Base-by-base conservation (phyloP, 768 basidiomycete species). In the Podaxis sp. region DNA sequence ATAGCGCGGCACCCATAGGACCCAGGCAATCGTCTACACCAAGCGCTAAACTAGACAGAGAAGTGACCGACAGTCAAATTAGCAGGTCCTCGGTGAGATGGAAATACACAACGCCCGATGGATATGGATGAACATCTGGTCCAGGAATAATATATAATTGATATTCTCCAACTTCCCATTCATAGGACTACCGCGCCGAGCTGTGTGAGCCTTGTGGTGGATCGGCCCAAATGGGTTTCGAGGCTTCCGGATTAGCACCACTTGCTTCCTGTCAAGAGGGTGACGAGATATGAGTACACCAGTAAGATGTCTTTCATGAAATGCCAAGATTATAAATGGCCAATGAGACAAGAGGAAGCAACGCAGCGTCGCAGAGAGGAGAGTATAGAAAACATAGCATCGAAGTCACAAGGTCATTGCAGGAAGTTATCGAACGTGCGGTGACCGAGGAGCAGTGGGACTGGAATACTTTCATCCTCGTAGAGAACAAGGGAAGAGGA, bases 191-290 rank as follows among this genome's bases (percentile, higher is more conserved):
- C 38, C 40, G 59, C 11, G n/a, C 38, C 59, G 40, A 12, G 22
- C 37, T 51, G 56, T 51, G 56, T 49, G 61, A 56, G 20, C 44
- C 38, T 33, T 60, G 59, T 20, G 61, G 55, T 4, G 61, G 54
- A 49, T 76, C 69, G n/a, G 78, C 78, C 81, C 80, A 82, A 26
- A 78, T 74, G 33, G 80, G 81, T 67, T 79, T 80, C 62, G 70
- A 68, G 15, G 68, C 70, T 62, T 81, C 81, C 48, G 76, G 73
- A 58, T 72, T 64, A n/a, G 72, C 61, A 54, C 69, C 71, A 60
- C 71, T 67, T 58, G 70, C 63, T 53, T 68, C 59, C 74, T 76
- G 67, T 28, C 48, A 46, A 36, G n/a, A 60, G 56, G 58, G 51
- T 40, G 8, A 61, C 37, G 54, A 52, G 58, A 44, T 24, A 33